Base-by-base conservation (phyloP, 306 rosid species). In the Fagus crenata region DNA sequence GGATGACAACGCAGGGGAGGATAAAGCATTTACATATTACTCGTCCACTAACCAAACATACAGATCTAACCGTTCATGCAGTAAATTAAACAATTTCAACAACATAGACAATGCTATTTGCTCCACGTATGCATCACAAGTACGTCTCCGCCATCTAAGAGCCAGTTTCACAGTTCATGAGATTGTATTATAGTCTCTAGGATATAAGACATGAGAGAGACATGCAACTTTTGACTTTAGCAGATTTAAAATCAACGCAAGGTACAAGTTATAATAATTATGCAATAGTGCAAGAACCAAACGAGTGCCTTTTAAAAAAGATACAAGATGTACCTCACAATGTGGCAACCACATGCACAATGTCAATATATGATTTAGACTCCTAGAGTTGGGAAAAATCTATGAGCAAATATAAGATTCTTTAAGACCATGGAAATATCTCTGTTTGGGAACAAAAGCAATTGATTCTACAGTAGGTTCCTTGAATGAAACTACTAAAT, bases 401-500 rank as follows among this genome's bases (percentile, higher is more conserved):
- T 65, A 37, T 31, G 49, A 59, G 65, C 37, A 59, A 59, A 28
- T 31, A 2, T 22, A 33, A 7, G 14, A 15, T 72, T 61, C 53
- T 71, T 63, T n/a, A 28, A 11, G 72, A 73, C 53, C 72, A 46
- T 14, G 60, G 40, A 9, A 41, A 12, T 49, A 56, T 72, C 54
- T 68, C 17, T 59, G 68, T 32, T 40, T 6, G 43, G 71, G 40
- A 51, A 53, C 67, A 74, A 32, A 72, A 9, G 51, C 11, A 9
- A 13, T 12, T 9, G 14, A 9, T 46, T 69, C 55, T 63, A 49
- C 69, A 0, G 53, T 75, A 6, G 71, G 51, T 65, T 71, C 61
- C 53, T 53, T 68, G 59, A 56, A 37, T 49, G 73, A 51, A 40
- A 78, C 68, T 58, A 64, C 70, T 13, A 41, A 74, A 33, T 75